phyloP scores from a whole-genome alignment of 179 eudicot genomes.

The Beta lomatogona region DNA sequence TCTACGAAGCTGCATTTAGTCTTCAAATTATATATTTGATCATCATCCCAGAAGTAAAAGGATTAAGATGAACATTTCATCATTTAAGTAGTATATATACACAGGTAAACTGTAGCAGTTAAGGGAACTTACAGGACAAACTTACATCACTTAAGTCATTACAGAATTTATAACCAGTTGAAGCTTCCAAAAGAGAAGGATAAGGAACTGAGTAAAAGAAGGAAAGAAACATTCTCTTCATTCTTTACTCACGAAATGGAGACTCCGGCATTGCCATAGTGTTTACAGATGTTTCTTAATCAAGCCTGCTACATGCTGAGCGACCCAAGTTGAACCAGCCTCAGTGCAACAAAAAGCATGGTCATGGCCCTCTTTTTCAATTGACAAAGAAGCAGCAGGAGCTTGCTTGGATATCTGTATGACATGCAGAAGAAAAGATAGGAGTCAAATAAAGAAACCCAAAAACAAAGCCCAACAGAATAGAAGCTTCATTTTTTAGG shows the following conservation, averaged over 20 bases:
- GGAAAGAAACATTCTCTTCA: not conserved
- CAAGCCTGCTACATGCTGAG: conserved; percentile 68
- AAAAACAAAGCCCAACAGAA: not conserved
- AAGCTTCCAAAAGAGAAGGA: not conserved
- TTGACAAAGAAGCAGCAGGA: conserved; percentile 49
- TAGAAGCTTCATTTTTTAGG: not conserved
- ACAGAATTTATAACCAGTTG: not conserved
- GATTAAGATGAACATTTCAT: not conserved
- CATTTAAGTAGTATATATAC: not conserved
- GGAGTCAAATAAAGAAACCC: not conserved
- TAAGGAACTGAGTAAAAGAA: not conserved
- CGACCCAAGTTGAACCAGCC: conserved; percentile 90
- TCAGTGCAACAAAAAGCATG: conserved; percentile 79
- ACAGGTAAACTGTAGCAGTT: not conserved
- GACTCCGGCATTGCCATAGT: conserved; percentile 8
- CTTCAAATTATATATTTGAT: not conserved
- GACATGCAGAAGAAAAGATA: not conserved
- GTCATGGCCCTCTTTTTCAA: conserved; percentile 73
- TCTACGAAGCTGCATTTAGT: too few species aligned
- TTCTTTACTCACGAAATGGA: not conserved
- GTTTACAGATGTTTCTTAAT: conserved; percentile 43
- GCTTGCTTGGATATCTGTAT: conserved; percentile 67
- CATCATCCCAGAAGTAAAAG: not conserved
- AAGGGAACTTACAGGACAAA: not conserved
- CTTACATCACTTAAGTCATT: not conserved